Base-by-base conservation (phyloP, 2,329 filamentous ascomycete genomes). In the Lojkania enalia region DNA sequence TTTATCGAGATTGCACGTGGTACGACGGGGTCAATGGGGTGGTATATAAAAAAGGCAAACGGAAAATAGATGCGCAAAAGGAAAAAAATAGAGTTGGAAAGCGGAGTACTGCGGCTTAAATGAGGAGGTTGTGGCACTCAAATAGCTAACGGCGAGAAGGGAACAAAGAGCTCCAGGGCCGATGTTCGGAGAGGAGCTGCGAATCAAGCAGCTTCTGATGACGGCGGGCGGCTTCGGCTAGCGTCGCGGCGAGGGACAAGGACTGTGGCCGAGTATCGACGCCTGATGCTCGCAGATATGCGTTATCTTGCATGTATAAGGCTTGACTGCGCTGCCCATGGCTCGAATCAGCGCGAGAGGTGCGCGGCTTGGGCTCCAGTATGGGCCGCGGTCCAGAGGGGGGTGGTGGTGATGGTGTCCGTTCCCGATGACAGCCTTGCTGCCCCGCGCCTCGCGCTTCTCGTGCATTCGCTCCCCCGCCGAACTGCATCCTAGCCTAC, bases 121-220 rank as follows among this genome's bases (percentile, higher is more conserved):
- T 49, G 57, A 59, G 48, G 46, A 48, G 52, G 35, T 37, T 41
- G 60, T 58, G 54, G 51, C 48, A 57, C 51, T 61, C 46, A 49
- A 58, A 59, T 54, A 38, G 32, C 36, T 42, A 30, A 48, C 44
- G 60, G 58, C 60, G 51, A 61, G 55, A 52, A 48, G 51, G 42
- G 52, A 51, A 56, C 51, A 60, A 55, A 27, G 61, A 46, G 38
- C 39, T 49, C 42, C 21, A 58, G 51, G 46, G 46, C 63, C 63
- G 63, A 66, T 61, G 46, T 57, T 61, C 60, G 63, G 61, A 61
- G 59, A 39, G 38, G 41, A 51, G 48, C 52, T 51, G 53, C 58
- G 53, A 60, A 62, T 62, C 55, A 60, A 37, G 46, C 29, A 25
- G 49, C 48, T 19, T 42, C 21, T 57, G 52, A 63, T 64, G 55